phyloP scores from a whole-genome alignment of 306 rosid genomes.

The Dryas octopetala region DNA sequence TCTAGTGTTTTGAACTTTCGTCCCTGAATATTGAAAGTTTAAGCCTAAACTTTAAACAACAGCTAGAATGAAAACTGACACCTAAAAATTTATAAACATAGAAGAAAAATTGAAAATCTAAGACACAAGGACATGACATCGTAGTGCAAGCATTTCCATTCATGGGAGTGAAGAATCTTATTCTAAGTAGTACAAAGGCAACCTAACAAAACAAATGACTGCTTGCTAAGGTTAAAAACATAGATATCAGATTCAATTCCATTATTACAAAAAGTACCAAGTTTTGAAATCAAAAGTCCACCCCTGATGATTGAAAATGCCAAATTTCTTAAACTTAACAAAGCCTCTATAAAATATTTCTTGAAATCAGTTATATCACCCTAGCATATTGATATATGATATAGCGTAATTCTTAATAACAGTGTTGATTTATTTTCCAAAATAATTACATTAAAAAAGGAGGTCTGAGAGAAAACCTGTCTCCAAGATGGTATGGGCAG shows the following conservation, averaged over 20 bases:
- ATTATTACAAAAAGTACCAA: background rate
- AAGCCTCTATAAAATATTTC: background rate
- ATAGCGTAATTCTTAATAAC: background rate
- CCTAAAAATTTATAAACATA: background rate
- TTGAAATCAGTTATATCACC: background rate
- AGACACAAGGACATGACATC: background rate
- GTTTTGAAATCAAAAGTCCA: background rate
- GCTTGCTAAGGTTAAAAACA: background rate
- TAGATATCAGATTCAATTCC: background rate
- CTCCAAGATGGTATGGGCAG: slow-evolving; percentile 77
- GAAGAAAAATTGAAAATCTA: background rate
- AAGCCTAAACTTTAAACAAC: background rate
- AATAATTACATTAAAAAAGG: background rate
- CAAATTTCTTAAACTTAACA: background rate
- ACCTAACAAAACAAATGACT: background rate
- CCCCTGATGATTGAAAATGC: background rate
- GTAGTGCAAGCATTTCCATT: background rate
- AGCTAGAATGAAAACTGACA: background rate
- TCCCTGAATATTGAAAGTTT: background rate
- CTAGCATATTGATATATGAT: background rate
- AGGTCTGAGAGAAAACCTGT: slow-evolving; percentile 40
- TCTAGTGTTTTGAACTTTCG: background rate
- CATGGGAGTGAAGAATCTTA: background rate
- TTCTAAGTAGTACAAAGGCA: too few species aligned
- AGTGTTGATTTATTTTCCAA: background rate